A percentile compares a stretch with the other conserved stretches of the same genome.
Conservation (phyloP, 2,329 filamentous ascomycete genomes). For the Aspergillus oerlinghausenensis region DNA sequence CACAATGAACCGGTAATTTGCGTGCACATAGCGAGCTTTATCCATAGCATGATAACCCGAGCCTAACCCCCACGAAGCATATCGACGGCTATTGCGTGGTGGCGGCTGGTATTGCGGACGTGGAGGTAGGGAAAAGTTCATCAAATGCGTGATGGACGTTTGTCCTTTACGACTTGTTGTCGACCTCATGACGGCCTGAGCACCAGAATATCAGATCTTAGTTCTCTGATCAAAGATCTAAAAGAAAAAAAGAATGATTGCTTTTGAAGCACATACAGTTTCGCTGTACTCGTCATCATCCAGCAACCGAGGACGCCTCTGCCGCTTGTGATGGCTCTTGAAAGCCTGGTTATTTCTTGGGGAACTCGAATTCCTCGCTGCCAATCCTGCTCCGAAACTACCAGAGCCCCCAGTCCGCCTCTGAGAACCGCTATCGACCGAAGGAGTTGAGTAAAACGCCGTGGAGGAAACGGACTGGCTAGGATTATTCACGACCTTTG, state of each 20-base stretch:
- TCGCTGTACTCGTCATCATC: constrained; percentile 88
- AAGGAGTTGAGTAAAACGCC: constrained; percentile 28
- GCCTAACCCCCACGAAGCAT: constrained; percentile 76
- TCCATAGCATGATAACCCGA: constrained; percentile 87
- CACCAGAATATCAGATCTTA: constrained; percentile 2
- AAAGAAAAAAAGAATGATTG: neutral
- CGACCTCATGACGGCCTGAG: constrained; percentile 58
- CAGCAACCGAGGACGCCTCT: constrained; percentile 67
- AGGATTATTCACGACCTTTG: constrained; percentile 37
- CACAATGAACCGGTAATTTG: constrained; percentile 96
- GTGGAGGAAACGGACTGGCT: constrained; percentile 31
- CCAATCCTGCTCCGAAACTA: constrained; percentile 36
- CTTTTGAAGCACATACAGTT: constrained; percentile 50
- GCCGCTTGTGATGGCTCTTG: constrained; percentile 79
- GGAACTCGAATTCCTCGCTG: constrained; percentile 33
- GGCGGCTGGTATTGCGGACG: constrained; percentile 58
- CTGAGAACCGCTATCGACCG: constrained; percentile 34
- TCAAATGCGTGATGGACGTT: constrained; percentile 92
- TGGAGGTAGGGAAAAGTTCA: constrained; percentile 82
- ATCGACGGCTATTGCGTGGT: constrained; percentile 61
- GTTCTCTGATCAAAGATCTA: neutral
- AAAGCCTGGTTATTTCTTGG: constrained; percentile 68
- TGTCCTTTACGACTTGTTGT: constrained; percentile 76
- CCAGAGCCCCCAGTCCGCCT: constrained; percentile 39
- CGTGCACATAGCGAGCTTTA: constrained; percentile 88